Evolutionary conservation across 164 flowering plant species (phyloP).

Genomic region (Dillenia suffruticosa): DNA sequence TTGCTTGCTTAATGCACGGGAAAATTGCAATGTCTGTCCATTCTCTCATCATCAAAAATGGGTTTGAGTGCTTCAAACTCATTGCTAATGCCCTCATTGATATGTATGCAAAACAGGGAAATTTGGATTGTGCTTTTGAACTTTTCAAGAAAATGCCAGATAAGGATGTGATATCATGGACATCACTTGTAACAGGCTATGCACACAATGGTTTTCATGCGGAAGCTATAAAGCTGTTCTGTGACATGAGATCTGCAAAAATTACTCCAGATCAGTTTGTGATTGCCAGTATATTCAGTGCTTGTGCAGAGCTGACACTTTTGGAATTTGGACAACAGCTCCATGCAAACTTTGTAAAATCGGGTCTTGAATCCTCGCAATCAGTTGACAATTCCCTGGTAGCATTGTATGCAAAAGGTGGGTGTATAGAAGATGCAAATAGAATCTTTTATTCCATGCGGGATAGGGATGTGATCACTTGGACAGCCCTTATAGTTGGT

Average conservation of each 20-base stretch:
- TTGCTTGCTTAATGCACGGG: slow-evolving; percentile 34
- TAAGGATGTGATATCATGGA: slow-evolving; percentile 86
- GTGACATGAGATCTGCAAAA: slow-evolving; percentile 46
- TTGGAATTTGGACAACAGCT: slow-evolving; percentile 70
- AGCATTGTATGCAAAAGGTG: slow-evolving; percentile 78
- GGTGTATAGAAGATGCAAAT: slow-evolving; percentile 64
- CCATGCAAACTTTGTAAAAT: slow-evolving; percentile 49
- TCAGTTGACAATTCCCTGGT: slow-evolving; percentile 73
- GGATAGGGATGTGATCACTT: slow-evolving; percentile 53
- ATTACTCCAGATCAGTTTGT: slow-evolving; percentile 56
- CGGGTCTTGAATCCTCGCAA: slow-evolving; percentile 42
- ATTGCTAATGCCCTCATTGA: slow-evolving; percentile 80
- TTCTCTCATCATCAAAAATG: slow-evolving; percentile 58
- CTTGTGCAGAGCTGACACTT: slow-evolving; percentile 66
- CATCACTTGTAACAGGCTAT: slow-evolving; percentile 71
- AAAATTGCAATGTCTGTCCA: slow-evolving; percentile 49
- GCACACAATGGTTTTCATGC: slow-evolving; percentile 52
- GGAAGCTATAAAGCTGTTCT: slow-evolving; percentile 52
- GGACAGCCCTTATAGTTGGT: slow-evolving; percentile 83
- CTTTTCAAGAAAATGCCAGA: slow-evolving; percentile 50
- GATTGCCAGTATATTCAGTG: slow-evolving; percentile 55
- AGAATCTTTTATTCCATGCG: slow-evolving; percentile 51
- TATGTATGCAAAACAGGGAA: slow-evolving; percentile 72
- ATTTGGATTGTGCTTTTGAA: slow-evolving; percentile 35
- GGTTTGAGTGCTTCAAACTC: slow-evolving; percentile 45